phyloP scores from a whole-genome alignment of 352 stramenopile species.

The Globisporangium carolinianum region DNA sequence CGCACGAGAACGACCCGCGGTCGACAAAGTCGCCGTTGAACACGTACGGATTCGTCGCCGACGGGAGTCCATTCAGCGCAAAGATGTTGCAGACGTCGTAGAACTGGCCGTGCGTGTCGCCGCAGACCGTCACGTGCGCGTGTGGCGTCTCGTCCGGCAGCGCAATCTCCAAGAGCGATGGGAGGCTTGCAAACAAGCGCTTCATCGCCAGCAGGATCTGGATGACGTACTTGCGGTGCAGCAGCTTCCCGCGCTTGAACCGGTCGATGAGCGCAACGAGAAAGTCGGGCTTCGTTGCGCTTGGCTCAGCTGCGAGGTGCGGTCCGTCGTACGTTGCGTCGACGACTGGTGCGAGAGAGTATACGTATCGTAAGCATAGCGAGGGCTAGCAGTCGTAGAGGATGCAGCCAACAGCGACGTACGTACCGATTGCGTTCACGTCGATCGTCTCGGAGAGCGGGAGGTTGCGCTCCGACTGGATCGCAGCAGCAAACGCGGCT shows the following conservation, averaged over 20 bases:
- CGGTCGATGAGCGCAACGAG: slow-evolving; percentile 90
- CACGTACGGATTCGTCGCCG: slow-evolving; percentile 94
- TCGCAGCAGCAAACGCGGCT: slow-evolving; percentile 94
- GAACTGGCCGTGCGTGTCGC: slow-evolving; percentile 99
- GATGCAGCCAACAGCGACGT: background rate
- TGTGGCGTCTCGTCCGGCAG: slow-evolving; percentile 38
- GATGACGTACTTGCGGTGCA: slow-evolving; percentile 97
- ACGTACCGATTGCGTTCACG: slow-evolving; percentile 64
- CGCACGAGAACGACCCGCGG: slow-evolving; percentile 96
- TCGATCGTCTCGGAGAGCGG: slow-evolving; percentile 92
- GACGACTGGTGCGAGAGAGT: slow-evolving; percentile 34
- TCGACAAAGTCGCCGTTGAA: slow-evolving; percentile 99
- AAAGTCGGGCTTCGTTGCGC: slow-evolving; percentile 75
- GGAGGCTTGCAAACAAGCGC: slow-evolving; percentile 83
- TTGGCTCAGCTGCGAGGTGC: slow-evolving; percentile 46
- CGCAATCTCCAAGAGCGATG: slow-evolving; percentile 87
- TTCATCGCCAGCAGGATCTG: slow-evolving; percentile 93
- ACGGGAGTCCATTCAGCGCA: slow-evolving; percentile 95
- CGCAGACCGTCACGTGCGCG: slow-evolving; percentile 93
- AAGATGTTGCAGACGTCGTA: slow-evolving; percentile 99
- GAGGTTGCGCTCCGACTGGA: slow-evolving; percentile 92
- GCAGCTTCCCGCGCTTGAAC: slow-evolving; percentile 96
- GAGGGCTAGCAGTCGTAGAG: too few relatives aligned
- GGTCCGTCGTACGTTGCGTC: slow-evolving; percentile 78
- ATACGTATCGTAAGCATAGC: too few relatives aligned